Evolutionary conservation across 176 grass and related monocot genomes (phyloP).

Genomic region (Hyparrhenia diplandra): DNA sequence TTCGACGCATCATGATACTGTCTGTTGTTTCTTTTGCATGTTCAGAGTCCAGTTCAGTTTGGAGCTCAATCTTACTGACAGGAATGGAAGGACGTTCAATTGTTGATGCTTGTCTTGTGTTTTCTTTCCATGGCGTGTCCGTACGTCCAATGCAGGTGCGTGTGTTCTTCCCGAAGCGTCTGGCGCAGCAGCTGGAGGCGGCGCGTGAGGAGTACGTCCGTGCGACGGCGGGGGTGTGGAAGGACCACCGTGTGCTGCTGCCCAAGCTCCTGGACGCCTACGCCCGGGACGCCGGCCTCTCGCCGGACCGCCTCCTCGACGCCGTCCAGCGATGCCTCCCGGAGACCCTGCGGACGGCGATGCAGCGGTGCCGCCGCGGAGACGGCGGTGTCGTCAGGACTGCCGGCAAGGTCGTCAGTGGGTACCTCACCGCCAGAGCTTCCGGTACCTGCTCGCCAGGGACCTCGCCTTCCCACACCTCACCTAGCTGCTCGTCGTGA

Average conservation of each 20-base stretch:
- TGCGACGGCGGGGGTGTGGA: constrained; percentile 65
- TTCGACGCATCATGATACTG: background rate
- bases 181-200: constrained; percentile 66
- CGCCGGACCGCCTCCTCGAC: constrained; percentile 59
- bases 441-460: too few relatives aligned
- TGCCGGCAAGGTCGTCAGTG: too few relatives aligned
- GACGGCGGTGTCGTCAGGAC: too few relatives aligned
- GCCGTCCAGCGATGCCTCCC: constrained; percentile 61
- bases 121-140: background rate
- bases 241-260: constrained; percentile 64
- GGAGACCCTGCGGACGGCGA: constrained; percentile 58
- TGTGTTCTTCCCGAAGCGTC: constrained; percentile 51
- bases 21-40: background rate
- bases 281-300: constrained; percentile 58
- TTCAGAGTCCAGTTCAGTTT: too few relatives aligned
- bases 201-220: constrained; percentile 76
- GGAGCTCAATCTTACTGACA: background rate
- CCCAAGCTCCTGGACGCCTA: constrained; percentile 70
- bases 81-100: background rate
- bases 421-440: too few relatives aligned
- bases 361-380: constrained; percentile 61
- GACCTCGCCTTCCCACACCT: too few relatives aligned
- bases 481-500: too few relatives aligned
- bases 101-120: background rate
- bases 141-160: constrained; percentile 56